Base-by-base conservation (phyloP, 805 yeast species). In the Pichia ethanolica region DNA sequence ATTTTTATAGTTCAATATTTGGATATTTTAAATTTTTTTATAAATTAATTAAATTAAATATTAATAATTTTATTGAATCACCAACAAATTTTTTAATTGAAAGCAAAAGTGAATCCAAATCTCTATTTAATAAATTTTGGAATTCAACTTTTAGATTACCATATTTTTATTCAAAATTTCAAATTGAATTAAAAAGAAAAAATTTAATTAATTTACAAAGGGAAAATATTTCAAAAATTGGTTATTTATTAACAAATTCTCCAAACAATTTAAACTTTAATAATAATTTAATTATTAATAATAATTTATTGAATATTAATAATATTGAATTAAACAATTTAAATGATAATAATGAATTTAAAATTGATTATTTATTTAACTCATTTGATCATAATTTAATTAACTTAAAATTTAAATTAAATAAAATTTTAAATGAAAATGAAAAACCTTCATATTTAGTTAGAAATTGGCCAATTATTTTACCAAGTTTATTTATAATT, bases 121-220 rank as follows among this genome's bases (percentile, higher is more conserved):
- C 52, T 4, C 35, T 56, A 4, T 53, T 56, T 9, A 51, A 44
- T 27, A 37, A 46, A 10, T 70, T 63, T 46, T 25, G 65, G 6
- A 48, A 57, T 4, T 54, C 68, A 1, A 63, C 71, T 0, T 26
- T 72, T 9, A 69, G 70, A 6, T 53, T 70, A 0, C 78, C 78
- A 4, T 60, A 66, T 20, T 55, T 56, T 35, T 65, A 70, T 10
- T 53, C 72, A 0, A 56, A 54, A 25, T 57, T 63, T 30, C 69
- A 69, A 35, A 41, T 63, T 46, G 49, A 58, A 43, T 7, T 37
- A 4, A 57, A 65, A 48, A 60, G 67, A 45, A 53, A 46, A 3
- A 33, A 53, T 13, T 39, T 67, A 39, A 26, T 39, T 0, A 32
- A 52, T 1, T 49, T 68, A 14, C 65, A 66, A 46, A 51, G 52